A percentile compares a stretch with the other conserved stretches of the same genome.
Conservation (phyloP, 805 yeast genomes). For the Allodekkera sacchari region DNA sequence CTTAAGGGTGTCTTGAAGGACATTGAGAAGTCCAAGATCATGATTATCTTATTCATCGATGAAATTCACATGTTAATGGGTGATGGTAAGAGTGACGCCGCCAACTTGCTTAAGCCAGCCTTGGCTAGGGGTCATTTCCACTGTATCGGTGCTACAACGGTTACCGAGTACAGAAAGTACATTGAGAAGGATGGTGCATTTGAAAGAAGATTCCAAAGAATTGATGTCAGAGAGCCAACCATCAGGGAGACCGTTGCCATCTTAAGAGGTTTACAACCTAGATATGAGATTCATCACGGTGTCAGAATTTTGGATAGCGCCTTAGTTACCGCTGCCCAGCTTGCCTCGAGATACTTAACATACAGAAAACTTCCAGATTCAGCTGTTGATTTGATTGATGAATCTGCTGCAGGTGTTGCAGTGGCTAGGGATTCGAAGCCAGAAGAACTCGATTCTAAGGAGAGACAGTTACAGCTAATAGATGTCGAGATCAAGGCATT, state of each 20-base stretch:
- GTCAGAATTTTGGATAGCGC: conserved; percentile 94
- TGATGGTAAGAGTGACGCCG: conserved; percentile 96
- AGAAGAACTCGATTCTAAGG: conserved; percentile 88
- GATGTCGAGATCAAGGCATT: conserved; percentile 96
- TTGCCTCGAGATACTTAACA: conserved; percentile 90
- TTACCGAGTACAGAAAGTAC: conserved; percentile 85
- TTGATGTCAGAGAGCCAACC: conserved; percentile 92
- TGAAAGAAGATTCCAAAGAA: conserved; percentile 96
- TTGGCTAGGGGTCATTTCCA: conserved; percentile 93
- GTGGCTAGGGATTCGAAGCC: conserved; percentile 98
- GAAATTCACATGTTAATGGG: conserved; percentile 99
- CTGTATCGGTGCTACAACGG: conserved; percentile 97
- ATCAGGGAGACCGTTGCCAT: conserved; percentile 91
- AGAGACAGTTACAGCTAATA: conserved; percentile 82
- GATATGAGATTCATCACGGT: conserved; percentile 95
- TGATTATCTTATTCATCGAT: conserved; percentile 89
- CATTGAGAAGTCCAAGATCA: conserved; percentile 75
- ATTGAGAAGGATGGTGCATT: conserved; percentile 97
- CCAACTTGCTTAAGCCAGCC: conserved; percentile 93
- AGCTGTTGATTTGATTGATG: conserved; percentile 94
- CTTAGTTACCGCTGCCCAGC: conserved; percentile 85
- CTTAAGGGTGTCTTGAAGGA: conserved; percentile 93
- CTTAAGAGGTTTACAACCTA: conserved; percentile 90
- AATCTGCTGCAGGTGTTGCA: conserved; percentile 93
- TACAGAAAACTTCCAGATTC: conserved; percentile 95